Base-by-base conservation (phyloP, 2,329 filamentous ascomycete species). In the Cladophialophora carrionii region DNA sequence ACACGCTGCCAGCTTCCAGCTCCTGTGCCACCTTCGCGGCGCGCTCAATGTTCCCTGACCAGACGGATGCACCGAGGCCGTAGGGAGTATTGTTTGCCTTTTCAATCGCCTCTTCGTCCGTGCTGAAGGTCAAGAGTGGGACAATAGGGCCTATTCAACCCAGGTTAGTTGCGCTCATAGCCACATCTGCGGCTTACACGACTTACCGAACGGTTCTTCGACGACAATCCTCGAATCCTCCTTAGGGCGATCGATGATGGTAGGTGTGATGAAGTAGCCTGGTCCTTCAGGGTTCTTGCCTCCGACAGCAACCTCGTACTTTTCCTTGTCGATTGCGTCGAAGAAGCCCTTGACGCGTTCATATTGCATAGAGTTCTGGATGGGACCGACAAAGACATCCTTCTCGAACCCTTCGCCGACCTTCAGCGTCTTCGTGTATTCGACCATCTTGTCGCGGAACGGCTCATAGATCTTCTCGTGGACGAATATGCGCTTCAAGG, bases 351-450 rank as follows among this genome's bases (percentile, higher is more conserved):
- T 83, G 24, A 86, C 85, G 26, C 82, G 82, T 46, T 87, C 83
- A 71, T 82, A 90, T 74, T 90, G 88, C 82, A 85, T 83, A 67
- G 80, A 75, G 75, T 90, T 90, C 66, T 88, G 86, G 1, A 90
- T 75, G 0, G 88, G 88, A 0, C 87, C 88, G 0, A 87, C 83
- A 63, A 83, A 76, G 26, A 78, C 77, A 2, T 76, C 79, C 5
- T 79, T 77, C 53, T 76, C 73, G 14, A 72, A 72, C 58, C 74
- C 72, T 78, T 72, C 67, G 17, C 73, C 70, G 24, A 68, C 46
- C 43, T 71, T 72, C 51, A 71, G 57, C 9, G 58, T 78, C 66
- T 83, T 81, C 63, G 90, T 80, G 64, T 84, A 78, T 52, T 85
- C 80, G 63, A 84, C 85, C 79, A 91, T 90, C 5, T 54, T 54